Percentiles rank a stretch among this genome's conserved stretches.
These are phyloP conservation scores for Capronia coronata DNA, from an alignment of 2,329 filamentous ascomycete genomes.

Conservation along the genomic window DNA sequence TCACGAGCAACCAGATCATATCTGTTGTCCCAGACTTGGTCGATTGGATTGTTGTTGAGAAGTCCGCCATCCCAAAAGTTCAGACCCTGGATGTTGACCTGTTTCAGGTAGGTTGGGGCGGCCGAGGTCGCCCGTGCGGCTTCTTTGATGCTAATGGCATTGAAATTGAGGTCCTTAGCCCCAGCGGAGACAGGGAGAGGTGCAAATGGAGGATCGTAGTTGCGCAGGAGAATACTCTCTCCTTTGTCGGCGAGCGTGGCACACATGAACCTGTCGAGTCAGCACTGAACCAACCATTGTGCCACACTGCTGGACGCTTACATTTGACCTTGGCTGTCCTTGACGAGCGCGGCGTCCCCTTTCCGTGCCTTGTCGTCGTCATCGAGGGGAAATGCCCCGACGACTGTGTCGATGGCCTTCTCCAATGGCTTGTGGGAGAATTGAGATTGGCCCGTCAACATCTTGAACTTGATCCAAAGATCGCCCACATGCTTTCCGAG, in stretches of 20 bases:
- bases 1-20: constrained; percentile 12
- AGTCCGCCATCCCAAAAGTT: constrained; percentile 24
- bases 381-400: constrained; percentile 16
- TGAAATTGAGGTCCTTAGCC: constrained; percentile 15
- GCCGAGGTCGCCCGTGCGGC: constrained; percentile 22
- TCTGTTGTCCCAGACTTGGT: constrained; percentile 21
- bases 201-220: constrained; percentile 13
- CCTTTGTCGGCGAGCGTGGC: constrained; percentile 19
- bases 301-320: neutral
- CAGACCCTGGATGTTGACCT: constrained; percentile 16
- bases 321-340: constrained; percentile 18
- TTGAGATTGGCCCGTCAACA: constrained; percentile 6
- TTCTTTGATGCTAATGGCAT: constrained; percentile 19
- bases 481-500: constrained; percentile 17
- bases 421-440: constrained; percentile 19
- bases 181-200: constrained; percentile 16
- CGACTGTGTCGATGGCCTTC: constrained; percentile 19
- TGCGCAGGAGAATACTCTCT: constrained; percentile 19
- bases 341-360: constrained; percentile 16
- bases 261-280: constrained; percentile 18
- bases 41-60: constrained; percentile 25
- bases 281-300: neutral
- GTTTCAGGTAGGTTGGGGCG: constrained; percentile 22
- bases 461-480: constrained; percentile 18
- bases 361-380: constrained; percentile 13